Conservation (phyloP, 2,329 filamentous ascomycete genomes). For the Calonectria pseudoreteaudii region DNA sequence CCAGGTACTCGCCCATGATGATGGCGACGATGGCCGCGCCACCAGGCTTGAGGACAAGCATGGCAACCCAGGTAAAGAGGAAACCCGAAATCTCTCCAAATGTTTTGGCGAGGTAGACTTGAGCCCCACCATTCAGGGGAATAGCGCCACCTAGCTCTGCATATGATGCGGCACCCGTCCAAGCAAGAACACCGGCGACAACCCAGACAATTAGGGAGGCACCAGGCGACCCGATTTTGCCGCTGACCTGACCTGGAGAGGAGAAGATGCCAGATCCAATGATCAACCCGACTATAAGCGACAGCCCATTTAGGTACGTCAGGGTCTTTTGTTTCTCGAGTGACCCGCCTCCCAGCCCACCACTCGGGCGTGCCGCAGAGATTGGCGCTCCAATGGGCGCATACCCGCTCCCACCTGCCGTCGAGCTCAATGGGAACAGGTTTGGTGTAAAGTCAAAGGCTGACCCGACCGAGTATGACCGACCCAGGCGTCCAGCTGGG, state of each 20-base stretch:
- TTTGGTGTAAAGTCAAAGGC: constrained; percentile 96
- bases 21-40: constrained; percentile 95
- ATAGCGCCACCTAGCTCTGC: constrained; percentile 96
- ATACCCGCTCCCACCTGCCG: constrained; percentile 77
- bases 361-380: constrained; percentile 58
- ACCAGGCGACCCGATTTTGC: constrained; percentile 90
- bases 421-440: constrained; percentile 91
- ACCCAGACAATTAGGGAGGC: constrained; percentile 92
- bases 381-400: constrained; percentile 85
- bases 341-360: constrained; percentile 77
- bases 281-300: constrained; percentile 90
- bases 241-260: constrained; percentile 91
- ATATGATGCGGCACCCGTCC: constrained; percentile 96
- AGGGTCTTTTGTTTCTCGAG: constrained; percentile 96
- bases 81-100: constrained; percentile 95
- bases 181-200: constrained; percentile 90
- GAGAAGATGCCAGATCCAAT: constrained; percentile 98
- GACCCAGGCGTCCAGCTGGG: constrained; percentile 59
- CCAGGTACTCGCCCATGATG: constrained; percentile 98
- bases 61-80: constrained; percentile 95
- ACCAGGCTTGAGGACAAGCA: constrained; percentile 93
- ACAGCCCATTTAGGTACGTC: constrained; percentile 93
- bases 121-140: constrained; percentile 92
- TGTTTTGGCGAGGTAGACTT: constrained; percentile 95
- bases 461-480: constrained; percentile 90